Percentiles rank a stretch among this genome's conserved stretches.
These are phyloP conservation scores for Phytopythium oedochilum DNA, from an alignment of 352 stramenopile genomes.

Conservation along the genomic window DNA sequence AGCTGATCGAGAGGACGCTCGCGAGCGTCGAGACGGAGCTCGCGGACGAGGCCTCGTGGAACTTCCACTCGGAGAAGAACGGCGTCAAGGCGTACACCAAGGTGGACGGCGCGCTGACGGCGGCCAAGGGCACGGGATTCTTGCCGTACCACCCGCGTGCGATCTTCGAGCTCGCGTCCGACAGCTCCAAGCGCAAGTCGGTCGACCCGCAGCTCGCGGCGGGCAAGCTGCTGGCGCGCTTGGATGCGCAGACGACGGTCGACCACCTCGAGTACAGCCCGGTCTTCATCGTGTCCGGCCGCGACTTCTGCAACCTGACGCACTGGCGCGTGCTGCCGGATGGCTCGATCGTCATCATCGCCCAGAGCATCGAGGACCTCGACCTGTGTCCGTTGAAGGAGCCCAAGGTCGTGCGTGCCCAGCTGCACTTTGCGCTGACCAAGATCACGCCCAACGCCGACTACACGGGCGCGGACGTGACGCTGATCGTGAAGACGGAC, in stretches of 20 bases:
- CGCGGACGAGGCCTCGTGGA: conserved; percentile 52
- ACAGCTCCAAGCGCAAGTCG: conserved; percentile 35
- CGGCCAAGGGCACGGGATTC: conserved; percentile 46
- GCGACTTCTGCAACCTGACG: conserved; percentile 66
- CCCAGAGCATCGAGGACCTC: conserved; percentile 58
- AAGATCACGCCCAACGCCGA: conserved; percentile 61
- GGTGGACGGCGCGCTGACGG: conserved; percentile 58
- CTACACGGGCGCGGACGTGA: conserved; percentile 52
- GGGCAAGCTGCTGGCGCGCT: conserved; percentile 25
- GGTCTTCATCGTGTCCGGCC: conserved; percentile 68
- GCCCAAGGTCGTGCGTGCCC: conserved; percentile 58
- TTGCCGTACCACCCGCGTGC: conserved; percentile 46
- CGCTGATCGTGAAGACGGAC: conserved; percentile 67
- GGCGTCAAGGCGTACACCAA: conserved; percentile 67
- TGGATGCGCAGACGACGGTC: conserved; percentile 61
- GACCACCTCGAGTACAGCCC: conserved; percentile 76
- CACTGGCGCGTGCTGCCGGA: conserved; percentile 64
- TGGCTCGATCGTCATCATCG: conserved; percentile 60
- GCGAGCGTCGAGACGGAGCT: conserved; percentile 51
- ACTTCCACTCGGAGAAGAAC: conserved; percentile 65
- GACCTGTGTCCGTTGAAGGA: conserved; percentile 55
- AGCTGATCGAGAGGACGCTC: conserved; percentile 52
- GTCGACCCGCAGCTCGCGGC: conserved; percentile 55
- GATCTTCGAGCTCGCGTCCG: conserved; percentile 45
- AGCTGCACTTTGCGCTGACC: conserved; percentile 59